phyloP scores from a whole-genome alignment of 345 rosid genomes.

The Linum trigynum region DNA sequence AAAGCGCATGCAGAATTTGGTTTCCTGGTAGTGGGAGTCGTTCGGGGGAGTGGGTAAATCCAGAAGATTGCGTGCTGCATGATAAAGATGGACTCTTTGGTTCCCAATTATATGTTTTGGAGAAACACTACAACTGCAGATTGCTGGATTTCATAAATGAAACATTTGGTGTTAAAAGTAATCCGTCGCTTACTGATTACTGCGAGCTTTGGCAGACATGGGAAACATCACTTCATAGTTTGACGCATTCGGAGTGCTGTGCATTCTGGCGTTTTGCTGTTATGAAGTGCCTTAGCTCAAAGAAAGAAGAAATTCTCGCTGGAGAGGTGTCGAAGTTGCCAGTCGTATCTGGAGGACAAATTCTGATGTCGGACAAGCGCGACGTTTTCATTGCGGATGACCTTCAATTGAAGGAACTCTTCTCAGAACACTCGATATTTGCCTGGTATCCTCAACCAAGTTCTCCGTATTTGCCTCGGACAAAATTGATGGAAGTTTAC shows the following conservation, averaged over 20 bases:
- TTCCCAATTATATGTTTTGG: constrained; percentile 35
- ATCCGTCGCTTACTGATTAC: constrained; percentile 46
- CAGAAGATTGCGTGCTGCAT: constrained; percentile 36
- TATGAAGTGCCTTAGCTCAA: constrained; percentile 12
- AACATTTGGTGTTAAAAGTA: constrained; percentile 29
- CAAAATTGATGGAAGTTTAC: constrained; percentile 38
- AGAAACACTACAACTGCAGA: constrained; percentile 26
- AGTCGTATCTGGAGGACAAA: constrained; percentile 22
- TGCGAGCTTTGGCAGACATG: constrained; percentile 59
- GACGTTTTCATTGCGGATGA: neutral
- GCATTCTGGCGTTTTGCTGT: constrained; percentile 52
- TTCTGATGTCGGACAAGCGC: neutral
- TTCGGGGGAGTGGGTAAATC: constrained; percentile 40
- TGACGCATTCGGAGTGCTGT: constrained; percentile 42
- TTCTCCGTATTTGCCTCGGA: constrained; percentile 28
- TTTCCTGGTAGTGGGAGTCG: constrained; percentile 30
- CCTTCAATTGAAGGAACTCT: neutral
- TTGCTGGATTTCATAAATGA: constrained; percentile 32
- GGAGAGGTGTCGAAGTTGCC: constrained; percentile 41
- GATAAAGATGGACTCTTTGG: constrained; percentile 46
- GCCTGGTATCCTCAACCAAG: constrained; percentile 67
- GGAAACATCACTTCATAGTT: constrained; percentile 28
- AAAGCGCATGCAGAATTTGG: constrained; percentile 30
- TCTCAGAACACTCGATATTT: constrained; percentile 16
- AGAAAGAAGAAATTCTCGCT: constrained; percentile 20